Percentiles rank a stretch among this genome's conserved stretches.
Conservation (phyloP, 495 filamentous ascomycete genomes). For the Penicillium canescens region DNA sequence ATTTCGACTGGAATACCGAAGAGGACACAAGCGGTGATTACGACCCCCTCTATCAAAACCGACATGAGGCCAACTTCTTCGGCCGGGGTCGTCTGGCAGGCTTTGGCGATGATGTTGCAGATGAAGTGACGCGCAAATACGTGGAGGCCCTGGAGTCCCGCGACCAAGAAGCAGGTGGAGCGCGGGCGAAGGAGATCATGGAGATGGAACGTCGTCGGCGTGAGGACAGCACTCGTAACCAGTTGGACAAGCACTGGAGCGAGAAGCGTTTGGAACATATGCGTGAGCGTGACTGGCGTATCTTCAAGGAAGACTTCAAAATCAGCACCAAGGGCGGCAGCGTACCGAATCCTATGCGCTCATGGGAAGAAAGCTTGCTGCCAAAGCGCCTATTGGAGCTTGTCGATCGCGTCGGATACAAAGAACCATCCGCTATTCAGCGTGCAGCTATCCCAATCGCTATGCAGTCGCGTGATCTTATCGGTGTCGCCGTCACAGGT, state of each 20-base stretch:
- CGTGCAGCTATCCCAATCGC: conserved; percentile 95
- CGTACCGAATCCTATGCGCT: conserved; percentile 96
- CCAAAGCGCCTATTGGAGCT: conserved; percentile 81
- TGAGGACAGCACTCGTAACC: conserved; percentile 71
- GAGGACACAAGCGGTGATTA: conserved; percentile 93
- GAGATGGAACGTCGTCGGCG: conserved; percentile 83
- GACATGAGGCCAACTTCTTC: conserved; percentile 74
- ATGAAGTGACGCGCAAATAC: conserved; percentile 69
- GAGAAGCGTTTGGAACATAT: conserved; percentile 95
- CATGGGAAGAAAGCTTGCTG: conserved; percentile 83
- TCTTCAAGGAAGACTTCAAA: conserved; percentile 99
- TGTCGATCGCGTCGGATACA: conserved; percentile 84
- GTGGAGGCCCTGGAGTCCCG: conserved; percentile 74
- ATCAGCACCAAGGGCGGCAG: conserved; percentile 88
- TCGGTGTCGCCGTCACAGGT: conserved; percentile 97
- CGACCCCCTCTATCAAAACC: conserved; percentile 81
- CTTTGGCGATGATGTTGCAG: conserved; percentile 75
- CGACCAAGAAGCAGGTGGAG: conserved; percentile 77
- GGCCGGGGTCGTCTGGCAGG: conserved; percentile 81
- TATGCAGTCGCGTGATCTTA: conserved; percentile 87
- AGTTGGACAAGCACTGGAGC: conserved; percentile 91
- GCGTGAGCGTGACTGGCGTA: conserved; percentile 98
- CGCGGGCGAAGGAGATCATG: conserved; percentile 76
- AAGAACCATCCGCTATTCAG: conserved; percentile 90
- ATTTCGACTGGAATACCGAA: conserved; percentile 97